phyloP scores from a whole-genome alignment of 2,329 filamentous ascomycete genomes.

The Gliomastix tumulicola region DNA sequence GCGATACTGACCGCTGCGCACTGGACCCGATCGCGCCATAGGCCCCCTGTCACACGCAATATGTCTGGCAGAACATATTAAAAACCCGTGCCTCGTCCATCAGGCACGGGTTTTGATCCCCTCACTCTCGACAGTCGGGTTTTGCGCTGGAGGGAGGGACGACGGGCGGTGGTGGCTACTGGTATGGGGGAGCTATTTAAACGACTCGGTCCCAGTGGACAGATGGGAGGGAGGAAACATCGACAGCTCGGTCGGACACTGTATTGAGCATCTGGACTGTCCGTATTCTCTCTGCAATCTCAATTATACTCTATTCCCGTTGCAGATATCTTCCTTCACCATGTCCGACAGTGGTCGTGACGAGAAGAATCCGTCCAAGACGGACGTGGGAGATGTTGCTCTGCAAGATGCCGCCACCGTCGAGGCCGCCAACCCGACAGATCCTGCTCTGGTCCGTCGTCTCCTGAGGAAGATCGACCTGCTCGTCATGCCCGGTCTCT shows the following conservation, averaged over 20 bases:
- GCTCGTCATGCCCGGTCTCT: constrained; percentile 9
- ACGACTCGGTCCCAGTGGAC: too few species aligned
- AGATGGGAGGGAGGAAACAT: too few species aligned
- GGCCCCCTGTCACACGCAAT: not conserved
- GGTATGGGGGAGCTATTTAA: too few species aligned
- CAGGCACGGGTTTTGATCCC: constrained; percentile 2
- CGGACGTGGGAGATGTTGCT: not conserved
- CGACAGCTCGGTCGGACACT: too few species aligned
- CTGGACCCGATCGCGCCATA: constrained; percentile 1
- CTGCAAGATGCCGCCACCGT: not conserved
- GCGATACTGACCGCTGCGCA: too few species aligned
- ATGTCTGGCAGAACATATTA: not conserved
- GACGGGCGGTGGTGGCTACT: too few species aligned
- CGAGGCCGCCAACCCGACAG: not conserved
- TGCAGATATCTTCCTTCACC: too few species aligned
- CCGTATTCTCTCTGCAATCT: too few species aligned
- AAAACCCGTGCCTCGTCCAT: constrained; percentile 2
- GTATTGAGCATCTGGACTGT: too few species aligned
- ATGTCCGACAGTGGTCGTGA: not conserved
- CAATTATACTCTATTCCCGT: too few species aligned
- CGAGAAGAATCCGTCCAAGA: not conserved
- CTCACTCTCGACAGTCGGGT: too few species aligned
- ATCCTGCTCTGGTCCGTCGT: not conserved
- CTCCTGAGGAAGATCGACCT: constrained; percentile 10
- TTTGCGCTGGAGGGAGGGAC: too few species aligned